Conservation (phyloP, 176 grass and related monocot species). For the Aegilops speltoides region DNA sequence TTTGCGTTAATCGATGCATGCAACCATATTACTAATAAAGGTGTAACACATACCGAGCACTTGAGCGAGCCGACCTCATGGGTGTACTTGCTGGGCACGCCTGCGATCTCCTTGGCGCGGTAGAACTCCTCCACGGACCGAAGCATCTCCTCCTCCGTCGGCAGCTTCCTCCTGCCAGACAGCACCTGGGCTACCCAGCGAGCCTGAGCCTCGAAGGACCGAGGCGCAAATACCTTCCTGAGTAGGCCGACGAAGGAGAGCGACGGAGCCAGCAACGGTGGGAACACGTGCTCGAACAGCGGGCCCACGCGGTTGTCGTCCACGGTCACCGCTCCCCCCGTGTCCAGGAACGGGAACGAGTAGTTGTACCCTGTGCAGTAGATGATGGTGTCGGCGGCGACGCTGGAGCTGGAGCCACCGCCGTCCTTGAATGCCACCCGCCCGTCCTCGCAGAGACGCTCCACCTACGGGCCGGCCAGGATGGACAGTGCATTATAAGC, state of each 20-base stretch:
- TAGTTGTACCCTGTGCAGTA: constrained; percentile 33
- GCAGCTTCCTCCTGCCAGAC: constrained; percentile 17
- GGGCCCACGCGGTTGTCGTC: constrained; percentile 38
- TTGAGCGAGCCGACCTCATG: neutral
- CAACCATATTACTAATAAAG: no score
- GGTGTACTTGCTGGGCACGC: constrained; percentile 3
- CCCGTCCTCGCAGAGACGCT: no score
- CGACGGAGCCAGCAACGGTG: constrained; percentile 9
- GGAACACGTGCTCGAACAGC: constrained; percentile 13
- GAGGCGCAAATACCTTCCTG: neutral
- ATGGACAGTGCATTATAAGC: no score
- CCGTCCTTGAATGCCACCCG: no score
- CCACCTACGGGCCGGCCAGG: no score
- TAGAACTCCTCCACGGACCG: neutral
- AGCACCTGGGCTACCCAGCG: no score
- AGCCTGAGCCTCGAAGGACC: constrained; percentile 28
- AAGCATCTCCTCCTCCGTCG: constrained; percentile 31
- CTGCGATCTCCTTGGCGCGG: constrained; percentile 7
- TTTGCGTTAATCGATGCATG: no score
- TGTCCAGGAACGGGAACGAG: neutral
- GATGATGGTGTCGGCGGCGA: constrained; percentile 32
- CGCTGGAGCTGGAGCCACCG: no score
- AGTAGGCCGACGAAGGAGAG: neutral
- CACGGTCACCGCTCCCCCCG: neutral
- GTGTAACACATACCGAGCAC: neutral